Evolutionary conservation across 73 alveolate species (phyloP), one percentile per base, ranked within the genome.

Genomic region (Breviolum minutum): DNA sequence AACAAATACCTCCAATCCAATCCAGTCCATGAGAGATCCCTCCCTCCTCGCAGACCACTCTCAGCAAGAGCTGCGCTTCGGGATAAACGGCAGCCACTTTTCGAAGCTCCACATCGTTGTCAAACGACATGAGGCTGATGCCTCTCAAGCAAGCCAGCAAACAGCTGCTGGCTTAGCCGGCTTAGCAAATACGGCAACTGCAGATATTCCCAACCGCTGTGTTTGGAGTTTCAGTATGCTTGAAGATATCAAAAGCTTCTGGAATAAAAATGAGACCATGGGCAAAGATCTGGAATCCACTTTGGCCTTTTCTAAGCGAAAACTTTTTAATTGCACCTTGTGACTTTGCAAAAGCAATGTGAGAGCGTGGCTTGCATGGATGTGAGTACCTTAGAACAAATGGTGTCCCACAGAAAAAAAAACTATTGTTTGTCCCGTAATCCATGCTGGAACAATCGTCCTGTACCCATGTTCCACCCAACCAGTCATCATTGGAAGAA

Each of bases 311-410:
- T 40, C 54, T 40, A 40, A 40, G 54, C 54, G 54, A 40, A 40
- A 40, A 40, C 13, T 8, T 71, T 71, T 12, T 17, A 17, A 16
- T 62, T 26, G 32, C 91, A 61, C 98, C 98, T 92, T 92, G 98
- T 26, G 80, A n/a, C 81, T 92, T 92, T 30, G 99, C 99, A 83
- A 80, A 95, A 27, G 99, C 99, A 22, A 95, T 79, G 95, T 66
- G 87, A 63, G 95, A 80, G 30, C 86, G 95, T n/a, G 92, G 99
- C 76, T 95, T 95, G 99, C 99, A 95, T 8, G 99, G 94, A 64
- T 95, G 92, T 30, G 99, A 79, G 87, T 95, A 95, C 95, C 98
- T 92, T 63, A 61, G 54, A 40, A 40, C 54, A 0, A 40, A 40
- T 2, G 54, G 54, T 40, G 54, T 40, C 54, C 0, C 54, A 40